These are phyloP conservation scores for Torulaspora indica DNA, from an alignment of 805 yeast genomes.

Conservation along the genomic window DNA sequence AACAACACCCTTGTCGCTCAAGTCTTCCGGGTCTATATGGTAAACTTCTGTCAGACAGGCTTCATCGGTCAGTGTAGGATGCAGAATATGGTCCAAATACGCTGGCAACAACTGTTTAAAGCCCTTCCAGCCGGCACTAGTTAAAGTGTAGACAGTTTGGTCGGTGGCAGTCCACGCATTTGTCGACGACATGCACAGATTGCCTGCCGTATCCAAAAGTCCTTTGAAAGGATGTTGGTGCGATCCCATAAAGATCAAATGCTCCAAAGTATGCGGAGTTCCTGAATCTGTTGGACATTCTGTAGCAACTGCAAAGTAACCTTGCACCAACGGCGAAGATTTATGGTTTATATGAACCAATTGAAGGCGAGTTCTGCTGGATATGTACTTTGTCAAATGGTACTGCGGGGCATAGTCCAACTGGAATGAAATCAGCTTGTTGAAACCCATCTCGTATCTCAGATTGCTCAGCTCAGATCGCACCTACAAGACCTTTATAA, in stretches of 20 bases:
- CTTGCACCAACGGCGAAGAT: constrained; percentile 83
- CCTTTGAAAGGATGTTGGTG: constrained; percentile 88
- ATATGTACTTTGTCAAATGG: constrained; percentile 66
- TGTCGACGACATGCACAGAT: constrained; percentile 75
- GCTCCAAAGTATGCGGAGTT: constrained; percentile 93
- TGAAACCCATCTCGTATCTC: constrained; percentile 35
- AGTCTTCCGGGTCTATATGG: constrained; percentile 82
- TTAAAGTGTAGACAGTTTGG: constrained; percentile 87
- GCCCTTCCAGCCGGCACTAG: constrained; percentile 96
- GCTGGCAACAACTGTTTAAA: constrained; percentile 79
- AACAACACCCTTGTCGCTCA: constrained; percentile 90
- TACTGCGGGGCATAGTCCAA: constrained; percentile 71
- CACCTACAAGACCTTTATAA: background rate
- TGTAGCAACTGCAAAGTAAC: constrained; percentile 94
- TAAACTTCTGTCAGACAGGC: constrained; percentile 93
- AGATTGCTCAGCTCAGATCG: background rate
- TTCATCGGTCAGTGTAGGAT: constrained; percentile 83
- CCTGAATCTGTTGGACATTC: constrained; percentile 86
- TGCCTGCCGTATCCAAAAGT: constrained; percentile 78
- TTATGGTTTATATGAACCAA: constrained; percentile 64
- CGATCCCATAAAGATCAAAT: constrained; percentile 91
- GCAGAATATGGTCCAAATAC: constrained; percentile 78
- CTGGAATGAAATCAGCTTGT: constrained; percentile 47
- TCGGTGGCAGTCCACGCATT: constrained; percentile 98
- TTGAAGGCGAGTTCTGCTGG: constrained; percentile 77